These are phyloP conservation scores for Furcasterigmium furcatum DNA, from an alignment of 2,329 filamentous ascomycete species.

Conservation along the genomic window DNA sequence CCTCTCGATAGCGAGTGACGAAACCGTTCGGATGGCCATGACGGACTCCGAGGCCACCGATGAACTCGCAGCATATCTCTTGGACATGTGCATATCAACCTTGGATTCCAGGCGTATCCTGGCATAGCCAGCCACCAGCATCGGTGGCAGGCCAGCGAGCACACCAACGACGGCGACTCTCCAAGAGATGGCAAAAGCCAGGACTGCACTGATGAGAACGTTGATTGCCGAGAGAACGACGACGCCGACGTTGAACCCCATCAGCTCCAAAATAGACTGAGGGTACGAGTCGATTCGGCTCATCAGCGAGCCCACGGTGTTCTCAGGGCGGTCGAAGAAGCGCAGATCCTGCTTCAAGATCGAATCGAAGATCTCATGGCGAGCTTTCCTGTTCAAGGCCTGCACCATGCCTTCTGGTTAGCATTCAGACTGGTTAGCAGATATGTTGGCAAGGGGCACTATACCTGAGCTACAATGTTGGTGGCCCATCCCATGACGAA, in stretches of 20 bases:
- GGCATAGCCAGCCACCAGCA: constrained; percentile 11
- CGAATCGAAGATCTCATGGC: constrained; percentile 8
- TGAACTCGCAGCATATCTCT: constrained; percentile 10
- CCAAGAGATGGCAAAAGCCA: constrained; percentile 34
- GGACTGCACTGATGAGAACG: constrained; percentile 10
- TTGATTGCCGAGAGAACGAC: constrained; percentile 12
- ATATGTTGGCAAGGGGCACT: too few species aligned
- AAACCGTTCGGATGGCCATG: constrained; percentile 12
- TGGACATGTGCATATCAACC: constrained; percentile 8
- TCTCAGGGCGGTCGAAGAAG: constrained; percentile 19
- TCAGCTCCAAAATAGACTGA: constrained; percentile 11
- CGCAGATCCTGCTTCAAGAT: constrained; percentile 17
- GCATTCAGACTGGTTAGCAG: too few species aligned
- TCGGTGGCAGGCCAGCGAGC: constrained; percentile 16
- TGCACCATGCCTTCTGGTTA: too few species aligned
- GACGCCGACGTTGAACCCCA: constrained; percentile 13
- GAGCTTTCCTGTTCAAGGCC: not conserved
- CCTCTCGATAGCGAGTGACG: constrained; percentile 10
- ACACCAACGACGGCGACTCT: constrained; percentile 32
- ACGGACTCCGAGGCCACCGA: constrained; percentile 13
- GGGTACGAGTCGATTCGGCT: constrained; percentile 18
- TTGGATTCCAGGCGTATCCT: constrained; percentile 10
- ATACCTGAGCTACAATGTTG: constrained; percentile 5
- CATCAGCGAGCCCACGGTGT: constrained; percentile 18
- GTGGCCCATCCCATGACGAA: constrained; percentile 14